Conservation (phyloP, 2,329 filamentous ascomycete genomes). For the Aureobasidium sp. region DNA sequence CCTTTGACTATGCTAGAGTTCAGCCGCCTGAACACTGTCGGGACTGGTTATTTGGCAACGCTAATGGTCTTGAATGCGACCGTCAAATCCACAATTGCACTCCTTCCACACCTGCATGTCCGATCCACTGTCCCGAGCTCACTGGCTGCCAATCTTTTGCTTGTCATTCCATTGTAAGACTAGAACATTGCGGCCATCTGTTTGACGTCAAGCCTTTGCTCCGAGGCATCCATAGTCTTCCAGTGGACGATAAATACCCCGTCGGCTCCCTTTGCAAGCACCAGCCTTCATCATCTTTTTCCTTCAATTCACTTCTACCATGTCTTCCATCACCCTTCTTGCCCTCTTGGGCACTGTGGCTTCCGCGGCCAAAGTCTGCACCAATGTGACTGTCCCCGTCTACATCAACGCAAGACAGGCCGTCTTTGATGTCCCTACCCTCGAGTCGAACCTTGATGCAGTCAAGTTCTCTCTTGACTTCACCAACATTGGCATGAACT, state of each 20-base stretch:
- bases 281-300: not conserved
- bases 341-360: constrained; percentile 18
- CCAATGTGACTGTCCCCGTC: constrained; percentile 51
- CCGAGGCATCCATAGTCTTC: not conserved
- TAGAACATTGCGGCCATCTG: not conserved
- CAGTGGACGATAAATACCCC: constrained; percentile 6
- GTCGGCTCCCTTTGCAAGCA: not conserved
- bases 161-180: not conserved
- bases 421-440: constrained; percentile 44
- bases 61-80: not conserved
- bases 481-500: constrained; percentile 47
- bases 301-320: not conserved
- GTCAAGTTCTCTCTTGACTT: constrained; percentile 49
- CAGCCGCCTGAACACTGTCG: not conserved
- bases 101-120: constrained; percentile 11
- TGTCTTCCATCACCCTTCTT: constrained; percentile 9
- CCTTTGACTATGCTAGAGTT: constrained; percentile 1
- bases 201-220: constrained; percentile 9
- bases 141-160: not conserved
- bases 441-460: constrained; percentile 50
- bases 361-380: constrained; percentile 32
- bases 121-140: not conserved
- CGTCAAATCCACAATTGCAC: not conserved
- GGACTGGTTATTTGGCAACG: not conserved
- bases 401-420: constrained; percentile 49